Base-by-base conservation (phyloP, 31 red algal genomes). In the Bonnemaisonia californica region DNA sequence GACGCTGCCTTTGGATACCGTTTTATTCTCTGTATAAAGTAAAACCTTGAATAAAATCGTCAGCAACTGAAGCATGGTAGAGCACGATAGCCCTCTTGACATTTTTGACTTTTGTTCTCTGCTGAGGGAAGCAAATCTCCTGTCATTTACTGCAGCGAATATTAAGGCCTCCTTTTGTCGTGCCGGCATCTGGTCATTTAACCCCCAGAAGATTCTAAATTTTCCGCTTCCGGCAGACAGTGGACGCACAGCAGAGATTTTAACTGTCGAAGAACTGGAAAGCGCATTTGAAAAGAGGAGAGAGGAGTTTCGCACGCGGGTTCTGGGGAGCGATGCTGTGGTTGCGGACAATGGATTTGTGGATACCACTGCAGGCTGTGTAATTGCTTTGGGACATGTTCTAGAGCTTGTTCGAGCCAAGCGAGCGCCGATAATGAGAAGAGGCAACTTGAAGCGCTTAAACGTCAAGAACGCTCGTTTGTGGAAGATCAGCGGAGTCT, bases 81-180 rank as follows among this genome's bases (percentile, higher is more conserved):
- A 51, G 3, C 7, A 23, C 13, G 56, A 36, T 34, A 22, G 22
- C 4, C 54, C 62, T 23, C 32, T 90, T 16, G 79, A 73, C 37
- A 35, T 83, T 22, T 65, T 62, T 60, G 32, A 40, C n/a, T 40
- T 63, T 61, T 71, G 74, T 7, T 22, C 33, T 2, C 30, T 90
- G 32, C 34, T 90, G 1, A 75, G 61, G 35, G 59, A 42, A 32
- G 68, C 87, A 18, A 83, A 77, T 57, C 27, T 42, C 5, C 3
- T 5, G n/a, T 56, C 87, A 26, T 45, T 76, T 18, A 90, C 56
- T 27, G 26, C 35, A 9, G 24, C 47, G 0, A 83, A 83, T 33
- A 76, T 90, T 22, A 66, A 48, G 23, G 54, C 68, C 39, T 62
- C 79, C 21, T 90, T 90, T 71, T 1, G 23, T 36, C 13, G 75